A percentile compares a stretch with the other conserved stretches of the same genome.
These are phyloP conservation scores for Fusarium euwallaceae DNA, from an alignment of 2,329 filamentous ascomycete genomes.

Conservation along the genomic window DNA sequence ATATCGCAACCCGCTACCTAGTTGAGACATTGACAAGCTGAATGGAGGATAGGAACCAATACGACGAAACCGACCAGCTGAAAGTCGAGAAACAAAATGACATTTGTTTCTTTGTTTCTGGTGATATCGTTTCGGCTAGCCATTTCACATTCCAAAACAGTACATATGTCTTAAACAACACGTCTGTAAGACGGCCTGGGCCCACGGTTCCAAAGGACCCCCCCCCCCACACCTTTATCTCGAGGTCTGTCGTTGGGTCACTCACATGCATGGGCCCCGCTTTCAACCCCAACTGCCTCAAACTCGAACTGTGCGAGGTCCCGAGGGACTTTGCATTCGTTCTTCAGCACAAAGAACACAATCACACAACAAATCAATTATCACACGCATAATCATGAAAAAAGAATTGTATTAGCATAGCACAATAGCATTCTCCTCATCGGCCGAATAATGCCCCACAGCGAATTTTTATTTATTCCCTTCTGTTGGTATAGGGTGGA, in stretches of 20 bases:
- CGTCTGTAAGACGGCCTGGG: not conserved
- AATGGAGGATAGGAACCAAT: not conserved
- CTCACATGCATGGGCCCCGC: not conserved
- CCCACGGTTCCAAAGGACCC: not conserved
- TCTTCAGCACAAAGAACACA: not conserved
- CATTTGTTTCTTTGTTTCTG: not conserved
- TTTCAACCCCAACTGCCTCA: not conserved
- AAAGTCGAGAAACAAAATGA: not conserved
- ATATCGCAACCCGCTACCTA: slow-evolving; percentile 1
- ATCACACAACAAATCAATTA: not conserved
- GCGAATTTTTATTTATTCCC: not conserved
- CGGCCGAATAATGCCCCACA: not conserved
- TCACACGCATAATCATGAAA: not conserved
- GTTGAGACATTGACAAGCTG: not conserved
- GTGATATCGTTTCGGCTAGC: not conserved
- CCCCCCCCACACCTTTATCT: not conserved
- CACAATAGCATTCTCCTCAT: not conserved
- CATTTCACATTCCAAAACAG: slow-evolving; percentile 7
- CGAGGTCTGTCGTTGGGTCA: not conserved
- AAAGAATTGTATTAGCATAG: not conserved
- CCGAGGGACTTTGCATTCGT: not conserved
- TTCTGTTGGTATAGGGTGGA: not conserved
- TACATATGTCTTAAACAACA: not conserved
- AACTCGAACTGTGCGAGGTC: not conserved
- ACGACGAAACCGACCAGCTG: not conserved